These are phyloP conservation scores for Betula pendula DNA, from an alignment of 306 rosid species.

Conservation along the genomic window DNA sequence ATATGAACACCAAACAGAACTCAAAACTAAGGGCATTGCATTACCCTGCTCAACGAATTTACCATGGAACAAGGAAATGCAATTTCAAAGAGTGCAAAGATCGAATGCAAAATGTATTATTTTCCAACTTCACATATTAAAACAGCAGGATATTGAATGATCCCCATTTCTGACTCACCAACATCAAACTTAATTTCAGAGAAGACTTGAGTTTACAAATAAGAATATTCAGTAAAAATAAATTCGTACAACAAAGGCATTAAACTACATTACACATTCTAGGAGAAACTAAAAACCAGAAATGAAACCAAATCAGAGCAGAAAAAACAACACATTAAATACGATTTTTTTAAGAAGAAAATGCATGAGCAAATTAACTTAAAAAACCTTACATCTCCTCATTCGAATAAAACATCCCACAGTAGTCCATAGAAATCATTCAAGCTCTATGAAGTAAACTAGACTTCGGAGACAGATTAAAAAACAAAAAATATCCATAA, in stretches of 20 bases:
- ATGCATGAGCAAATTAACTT: too few species aligned
- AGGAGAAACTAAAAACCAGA: too few species aligned
- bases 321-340: too few species aligned
- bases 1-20: neutral
- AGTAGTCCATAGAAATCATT: neutral
- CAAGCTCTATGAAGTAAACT: neutral
- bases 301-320: too few species aligned
- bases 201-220: neutral
- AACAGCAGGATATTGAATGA: neutral
- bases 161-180: neutral
- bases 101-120: too few species aligned
- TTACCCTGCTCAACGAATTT: neutral
- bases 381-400: neutral
- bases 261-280: too few species aligned
- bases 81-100: too few species aligned
- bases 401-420: neutral
- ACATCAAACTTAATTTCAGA: neutral
- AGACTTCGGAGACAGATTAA: neutral
- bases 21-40: neutral
- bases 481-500: neutral
- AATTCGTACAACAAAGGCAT: too few species aligned
- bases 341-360: too few species aligned
- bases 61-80: neutral
- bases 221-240: too few species aligned
- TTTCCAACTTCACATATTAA: too few species aligned